These are phyloP conservation scores for Solanum lycopersicoides DNA, from an alignment of 257 asterid genomes.

Conservation along the genomic window DNA sequence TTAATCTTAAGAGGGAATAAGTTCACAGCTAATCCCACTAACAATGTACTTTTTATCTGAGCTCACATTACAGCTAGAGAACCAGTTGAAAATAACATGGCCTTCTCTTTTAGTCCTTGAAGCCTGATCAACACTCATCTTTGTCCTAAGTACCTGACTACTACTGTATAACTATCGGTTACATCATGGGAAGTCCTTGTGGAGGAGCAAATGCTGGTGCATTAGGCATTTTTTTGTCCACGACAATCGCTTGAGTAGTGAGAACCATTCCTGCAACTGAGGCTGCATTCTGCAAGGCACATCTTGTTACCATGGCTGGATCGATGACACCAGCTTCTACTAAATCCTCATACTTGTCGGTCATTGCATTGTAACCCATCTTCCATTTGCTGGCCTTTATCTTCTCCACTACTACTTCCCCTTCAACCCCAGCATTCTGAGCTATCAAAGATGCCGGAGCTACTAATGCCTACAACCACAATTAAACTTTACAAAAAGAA, in stretches of 20 bases:
- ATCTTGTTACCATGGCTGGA: constrained; percentile 94
- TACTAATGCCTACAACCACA: constrained; percentile 49
- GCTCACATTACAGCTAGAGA: neutral
- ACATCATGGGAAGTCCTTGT: constrained; percentile 25
- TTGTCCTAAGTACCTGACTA: neutral
- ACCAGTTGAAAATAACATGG: neutral
- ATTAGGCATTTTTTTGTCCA: constrained; percentile 71
- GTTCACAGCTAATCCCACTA: neutral
- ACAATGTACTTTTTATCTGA: neutral
- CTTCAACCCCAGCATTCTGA: constrained; percentile 87
- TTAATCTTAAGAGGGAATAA: neutral
- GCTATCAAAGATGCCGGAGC: constrained; percentile 89
- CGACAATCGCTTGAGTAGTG: constrained; percentile 94
- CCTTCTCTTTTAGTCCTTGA: neutral
- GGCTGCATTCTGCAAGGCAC: constrained; percentile 75
- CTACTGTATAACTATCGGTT: neutral
- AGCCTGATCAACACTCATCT: neutral
- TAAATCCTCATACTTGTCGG: constrained; percentile 60
- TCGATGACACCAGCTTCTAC: constrained; percentile 86
- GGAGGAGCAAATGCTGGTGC: constrained; percentile 30
- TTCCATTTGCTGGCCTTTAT: constrained; percentile 72
- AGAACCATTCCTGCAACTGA: constrained; percentile 98
- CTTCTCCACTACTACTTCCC: constrained; percentile 95
- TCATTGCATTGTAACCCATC: constrained; percentile 89
- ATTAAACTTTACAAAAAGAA: neutral